Percentiles rank a stretch among this genome's conserved stretches.
These are phyloP conservation scores for Suillus weaverae DNA, from an alignment of 768 basidiomycete genomes.

Conservation along the genomic window DNA sequence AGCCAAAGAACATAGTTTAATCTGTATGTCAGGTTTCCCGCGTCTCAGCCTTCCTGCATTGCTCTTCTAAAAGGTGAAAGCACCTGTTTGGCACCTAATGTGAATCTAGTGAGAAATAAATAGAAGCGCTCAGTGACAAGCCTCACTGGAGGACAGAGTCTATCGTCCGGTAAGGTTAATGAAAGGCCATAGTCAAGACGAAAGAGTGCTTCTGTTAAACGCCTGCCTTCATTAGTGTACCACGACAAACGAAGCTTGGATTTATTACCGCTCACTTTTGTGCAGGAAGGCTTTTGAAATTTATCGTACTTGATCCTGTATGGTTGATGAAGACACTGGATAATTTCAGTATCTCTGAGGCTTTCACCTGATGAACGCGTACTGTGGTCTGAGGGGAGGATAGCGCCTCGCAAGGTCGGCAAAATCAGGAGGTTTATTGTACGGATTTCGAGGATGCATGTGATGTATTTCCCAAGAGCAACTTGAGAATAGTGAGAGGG, in stretches of 20 bases:
- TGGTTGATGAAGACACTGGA: slow-evolving; percentile 28
- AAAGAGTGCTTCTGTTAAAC: slow-evolving; percentile 78
- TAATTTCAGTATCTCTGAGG: background rate
- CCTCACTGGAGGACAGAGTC: slow-evolving; percentile 86
- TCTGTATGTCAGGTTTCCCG: slow-evolving; percentile 36
- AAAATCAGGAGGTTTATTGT: slow-evolving; percentile 58
- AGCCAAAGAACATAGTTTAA: slow-evolving; percentile 89
- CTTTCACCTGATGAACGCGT: slow-evolving; percentile 18
- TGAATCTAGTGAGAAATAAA: background rate
- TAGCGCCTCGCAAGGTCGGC: slow-evolving; percentile 52
- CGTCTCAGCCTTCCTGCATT: background rate
- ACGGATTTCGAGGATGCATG: slow-evolving; percentile 55
- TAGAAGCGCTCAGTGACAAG: background rate
- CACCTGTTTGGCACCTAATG: slow-evolving; percentile 75
- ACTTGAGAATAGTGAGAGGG: background rate
- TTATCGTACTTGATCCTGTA: slow-evolving; percentile 47
- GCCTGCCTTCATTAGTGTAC: slow-evolving; percentile 42
- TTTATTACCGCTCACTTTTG: slow-evolving; percentile 51
- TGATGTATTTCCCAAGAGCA: background rate
- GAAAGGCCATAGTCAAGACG: slow-evolving; percentile 69
- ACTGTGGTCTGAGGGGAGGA: slow-evolving; percentile 58
- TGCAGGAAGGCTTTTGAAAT: slow-evolving; percentile 73
- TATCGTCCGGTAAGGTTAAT: slow-evolving; percentile 61
- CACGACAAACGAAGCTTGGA: background rate
- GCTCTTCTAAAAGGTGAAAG: background rate